These are phyloP conservation scores for Phytophthora fragariae DNA, from an alignment of 352 stramenopile genomes.

Conservation along the genomic window DNA sequence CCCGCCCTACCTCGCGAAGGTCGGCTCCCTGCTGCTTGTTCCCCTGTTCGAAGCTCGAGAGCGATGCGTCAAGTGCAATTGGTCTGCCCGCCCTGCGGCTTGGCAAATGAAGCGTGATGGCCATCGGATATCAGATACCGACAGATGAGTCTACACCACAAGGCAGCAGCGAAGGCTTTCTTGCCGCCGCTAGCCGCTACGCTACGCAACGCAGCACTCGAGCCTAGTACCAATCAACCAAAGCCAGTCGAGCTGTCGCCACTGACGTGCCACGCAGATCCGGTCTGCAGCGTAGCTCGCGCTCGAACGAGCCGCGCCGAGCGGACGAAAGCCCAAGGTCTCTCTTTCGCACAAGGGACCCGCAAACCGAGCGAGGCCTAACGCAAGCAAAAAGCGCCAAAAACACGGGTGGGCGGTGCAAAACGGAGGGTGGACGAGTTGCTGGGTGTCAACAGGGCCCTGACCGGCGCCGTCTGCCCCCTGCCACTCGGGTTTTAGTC, in stretches of 20 bases:
- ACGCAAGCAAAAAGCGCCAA: slow-evolving; percentile 33
- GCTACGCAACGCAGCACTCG: slow-evolving; percentile 5
- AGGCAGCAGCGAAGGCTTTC: not conserved
- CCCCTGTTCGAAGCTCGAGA: not conserved
- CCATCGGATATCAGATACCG: slow-evolving; percentile 28
- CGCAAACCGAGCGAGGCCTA: slow-evolving; percentile 18
- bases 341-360: slow-evolving; percentile 23
- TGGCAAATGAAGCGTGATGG: slow-evolving; percentile 4
- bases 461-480: slow-evolving; percentile 6
- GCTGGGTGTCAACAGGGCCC: slow-evolving; percentile 4
- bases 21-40: too few relatives aligned
- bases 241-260: slow-evolving; percentile 27
- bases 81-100: not conserved
- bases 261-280: slow-evolving; percentile 33
- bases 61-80: not conserved
- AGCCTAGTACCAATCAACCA: slow-evolving; percentile 33
- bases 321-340: slow-evolving; percentile 28
- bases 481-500: slow-evolving; percentile 36
- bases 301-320: slow-evolving; percentile 16
- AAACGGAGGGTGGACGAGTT: slow-evolving; percentile 5
- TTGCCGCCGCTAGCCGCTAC: not conserved
- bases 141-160: slow-evolving; percentile 17
- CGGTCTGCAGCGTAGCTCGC: slow-evolving; percentile 16
- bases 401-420: slow-evolving; percentile 30
- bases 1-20: not conserved